Evolutionary conservation across 441 rosid species (phyloP), one percentile per base, ranked within the genome.

Genomic region (Pelargonium exstipulatum): DNA sequence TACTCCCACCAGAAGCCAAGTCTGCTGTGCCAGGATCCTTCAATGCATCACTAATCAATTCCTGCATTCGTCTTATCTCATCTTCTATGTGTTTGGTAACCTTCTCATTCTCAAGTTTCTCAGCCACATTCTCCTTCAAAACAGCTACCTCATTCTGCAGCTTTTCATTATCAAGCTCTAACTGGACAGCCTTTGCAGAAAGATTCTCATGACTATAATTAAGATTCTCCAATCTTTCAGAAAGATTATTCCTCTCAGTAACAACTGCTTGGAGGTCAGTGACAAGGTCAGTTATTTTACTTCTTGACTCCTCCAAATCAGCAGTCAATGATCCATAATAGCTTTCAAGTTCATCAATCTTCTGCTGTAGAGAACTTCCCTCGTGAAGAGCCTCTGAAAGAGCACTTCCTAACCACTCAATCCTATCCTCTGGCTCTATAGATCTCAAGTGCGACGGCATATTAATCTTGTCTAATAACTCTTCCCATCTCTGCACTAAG

Each of bases 401-500:
- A 64, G 89, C 87, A 78, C 71, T 80, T 71, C 88, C 92, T 66
- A 96, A 77, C 99, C 98, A 94, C 78, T 89, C 97, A 69, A 96
- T 87, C 81, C 84, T 90, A 77, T 84, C 84, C 81, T 89, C 97
- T 40, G 90, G 91, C 77, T 94, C 99, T 77, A 80, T 77, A 65
- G 90, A 81, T 71, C 79, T 86, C 81, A 94, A 79, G 64, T 90
- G 91, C 67, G 83, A 74, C 69, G 99, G 97, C 80, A 94, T 80
- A 80, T 86, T 58, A 64, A 91, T 85, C 77, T 83, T 81, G 69
- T 76, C 93, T 71, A 96, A 78, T 69, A 88, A 85, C 76, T 85
- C 90, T 85, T 96, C 99, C 98, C 96, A 96, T 82, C 90, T 87
- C 88, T 91, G 94, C 71, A 93, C 86, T 83, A 91, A 73, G 55